phyloP scores from a whole-genome alignment of 2,329 filamentous ascomycete species.

The Thyridium curvatum region DNA sequence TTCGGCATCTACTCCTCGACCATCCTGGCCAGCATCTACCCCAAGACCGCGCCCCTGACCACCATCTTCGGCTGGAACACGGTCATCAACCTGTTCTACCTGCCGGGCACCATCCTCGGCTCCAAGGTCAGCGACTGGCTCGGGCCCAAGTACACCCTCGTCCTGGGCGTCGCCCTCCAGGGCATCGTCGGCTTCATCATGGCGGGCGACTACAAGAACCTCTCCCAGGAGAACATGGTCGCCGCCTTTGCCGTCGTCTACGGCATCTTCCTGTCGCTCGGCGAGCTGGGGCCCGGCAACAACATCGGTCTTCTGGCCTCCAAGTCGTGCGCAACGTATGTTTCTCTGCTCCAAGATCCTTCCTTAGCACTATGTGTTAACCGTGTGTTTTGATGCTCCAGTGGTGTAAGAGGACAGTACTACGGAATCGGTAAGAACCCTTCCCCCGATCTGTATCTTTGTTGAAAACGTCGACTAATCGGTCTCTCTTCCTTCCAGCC shows the following conservation, averaged over 20 bases:
- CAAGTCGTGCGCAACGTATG: conserved; percentile 78
- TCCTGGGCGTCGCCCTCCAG: conserved; percentile 64
- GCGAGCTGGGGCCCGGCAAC: conserved; percentile 80
- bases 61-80: conserved; percentile 84
- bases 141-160: conserved; percentile 70
- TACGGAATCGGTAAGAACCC: too few species aligned
- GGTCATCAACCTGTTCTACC: conserved; percentile 81
- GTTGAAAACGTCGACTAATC: too few species aligned
- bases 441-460: too few species aligned
- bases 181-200: conserved; percentile 82
- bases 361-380: too few species aligned
- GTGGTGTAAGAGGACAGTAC: too few species aligned
- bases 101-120: conserved; percentile 74
- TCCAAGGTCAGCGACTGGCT: conserved; percentile 72
- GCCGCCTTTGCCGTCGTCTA: conserved; percentile 75
- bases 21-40: conserved; percentile 63
- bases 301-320: conserved; percentile 85
- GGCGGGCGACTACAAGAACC: conserved; percentile 67
- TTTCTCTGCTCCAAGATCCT: too few species aligned
- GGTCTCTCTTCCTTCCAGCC: too few species aligned
- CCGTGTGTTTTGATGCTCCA: too few species aligned
- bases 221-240: conserved; percentile 62
- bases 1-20: conserved; percentile 80
- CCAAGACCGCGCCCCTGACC: conserved; percentile 56
- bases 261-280: conserved; percentile 69